Percentiles rank a stretch among this genome's conserved stretches.
These are phyloP conservation scores for Candida broadrunensis DNA, from an alignment of 805 yeast species.

Conservation along the genomic window DNA sequence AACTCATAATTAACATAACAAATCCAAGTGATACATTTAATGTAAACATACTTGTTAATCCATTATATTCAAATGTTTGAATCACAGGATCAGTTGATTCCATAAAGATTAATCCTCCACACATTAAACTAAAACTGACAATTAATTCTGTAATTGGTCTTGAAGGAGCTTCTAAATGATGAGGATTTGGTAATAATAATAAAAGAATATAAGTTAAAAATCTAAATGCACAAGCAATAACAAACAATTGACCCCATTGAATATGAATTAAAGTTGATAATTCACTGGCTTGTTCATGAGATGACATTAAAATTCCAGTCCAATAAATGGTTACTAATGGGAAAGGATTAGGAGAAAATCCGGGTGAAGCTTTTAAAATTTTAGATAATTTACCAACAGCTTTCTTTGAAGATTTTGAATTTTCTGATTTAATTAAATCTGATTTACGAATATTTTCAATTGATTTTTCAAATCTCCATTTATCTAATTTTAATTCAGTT, in stretches of 20 bases:
- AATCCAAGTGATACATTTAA: slow-evolving; percentile 82
- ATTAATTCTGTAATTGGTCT: slow-evolving; percentile 87
- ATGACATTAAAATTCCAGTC: slow-evolving; percentile 96
- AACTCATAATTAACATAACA: slow-evolving; percentile 77
- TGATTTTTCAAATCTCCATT: slow-evolving; percentile 51
- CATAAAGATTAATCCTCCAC: slow-evolving; percentile 93
- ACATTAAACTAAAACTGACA: slow-evolving; percentile 70
- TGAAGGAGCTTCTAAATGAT: slow-evolving; percentile 27
- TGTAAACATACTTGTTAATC: slow-evolving; percentile 87
- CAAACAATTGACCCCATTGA: slow-evolving; percentile 89
- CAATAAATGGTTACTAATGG: slow-evolving; percentile 91
- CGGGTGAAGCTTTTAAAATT: slow-evolving; percentile 50
- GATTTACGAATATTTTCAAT: slow-evolving; percentile 12
- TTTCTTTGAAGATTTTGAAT: not conserved
- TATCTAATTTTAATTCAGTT: slow-evolving; percentile 62
- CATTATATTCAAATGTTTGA: slow-evolving; percentile 65
- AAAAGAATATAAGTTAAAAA: slow-evolving; percentile 58
- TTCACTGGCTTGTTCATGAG: slow-evolving; percentile 80
- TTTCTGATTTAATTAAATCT: not conserved
- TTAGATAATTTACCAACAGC: not conserved
- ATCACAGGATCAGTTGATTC: slow-evolving; percentile 86
- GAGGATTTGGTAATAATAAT: slow-evolving; percentile 39
- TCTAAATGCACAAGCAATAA: slow-evolving; percentile 81
- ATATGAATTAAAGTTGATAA: slow-evolving; percentile 77
- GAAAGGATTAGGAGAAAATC: slow-evolving; percentile 90